A percentile compares a stretch with the other conserved stretches of the same genome.
phyloP scores from a whole-genome alignment of 306 rosid genomes.

The Sicyos baderoa region DNA sequence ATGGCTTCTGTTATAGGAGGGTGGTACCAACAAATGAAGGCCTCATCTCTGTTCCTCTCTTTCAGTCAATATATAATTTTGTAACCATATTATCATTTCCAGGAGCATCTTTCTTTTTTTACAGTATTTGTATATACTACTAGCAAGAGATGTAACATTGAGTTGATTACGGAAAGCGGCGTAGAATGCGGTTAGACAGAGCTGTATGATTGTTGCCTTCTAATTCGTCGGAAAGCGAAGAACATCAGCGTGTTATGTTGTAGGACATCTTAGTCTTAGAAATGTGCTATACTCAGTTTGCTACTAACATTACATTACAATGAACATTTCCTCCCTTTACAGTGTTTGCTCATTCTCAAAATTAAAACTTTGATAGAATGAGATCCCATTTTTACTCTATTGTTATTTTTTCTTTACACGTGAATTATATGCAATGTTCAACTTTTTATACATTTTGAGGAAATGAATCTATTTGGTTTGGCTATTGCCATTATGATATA shows the following conservation, averaged over 20 bases:
- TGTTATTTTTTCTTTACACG: neutral
- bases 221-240: slow-evolving; percentile 15
- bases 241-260: slow-evolving; percentile 22
- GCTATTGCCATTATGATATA: neutral
- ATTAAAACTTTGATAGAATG: slow-evolving; percentile 4
- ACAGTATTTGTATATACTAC: slow-evolving; percentile 51
- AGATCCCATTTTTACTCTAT: neutral
- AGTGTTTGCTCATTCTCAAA: slow-evolving; percentile 6
- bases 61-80: slow-evolving; percentile 33
- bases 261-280: slow-evolving; percentile 16
- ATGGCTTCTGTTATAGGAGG: slow-evolving; percentile 32
- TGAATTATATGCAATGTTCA: neutral
- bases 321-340: neutral
- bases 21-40: slow-evolving; percentile 31
- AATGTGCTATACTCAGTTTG: slow-evolving; percentile 13
- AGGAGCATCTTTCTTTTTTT: slow-evolving; percentile 15
- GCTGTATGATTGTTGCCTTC: slow-evolving; percentile 22
- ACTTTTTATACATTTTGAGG: neutral
- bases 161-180: slow-evolving; percentile 51
- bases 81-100: slow-evolving; percentile 38
- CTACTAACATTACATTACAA: slow-evolving; percentile 14
- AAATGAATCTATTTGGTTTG: neutral
- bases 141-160: slow-evolving; percentile 52
- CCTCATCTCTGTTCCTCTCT: slow-evolving; percentile 29
- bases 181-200: slow-evolving; percentile 33